Percentiles rank a stretch among this genome's conserved stretches.
phyloP scores from a whole-genome alignment of 2,329 filamentous ascomycete species.

The Alternaria brassicae region DNA sequence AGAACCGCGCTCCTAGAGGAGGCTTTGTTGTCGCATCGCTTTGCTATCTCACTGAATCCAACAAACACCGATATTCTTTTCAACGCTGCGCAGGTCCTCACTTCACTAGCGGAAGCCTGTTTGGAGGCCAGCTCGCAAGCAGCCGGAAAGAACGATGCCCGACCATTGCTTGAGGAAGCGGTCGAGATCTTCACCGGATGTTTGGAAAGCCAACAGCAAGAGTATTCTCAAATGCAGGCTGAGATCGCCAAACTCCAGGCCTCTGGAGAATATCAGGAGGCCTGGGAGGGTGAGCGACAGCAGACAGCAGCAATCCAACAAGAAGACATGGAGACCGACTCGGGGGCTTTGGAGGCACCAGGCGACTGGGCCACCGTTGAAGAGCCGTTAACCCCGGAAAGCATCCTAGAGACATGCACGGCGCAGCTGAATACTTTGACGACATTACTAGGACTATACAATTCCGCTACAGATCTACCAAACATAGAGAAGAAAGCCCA shows the following conservation, averaged over 20 bases:
- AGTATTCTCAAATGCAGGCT: conserved; percentile 52
- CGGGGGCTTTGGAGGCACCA: conserved; percentile 44
- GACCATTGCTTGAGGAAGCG: conserved; percentile 65
- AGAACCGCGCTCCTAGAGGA: conserved; percentile 64
- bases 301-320: conserved; percentile 15
- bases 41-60: conserved; percentile 65
- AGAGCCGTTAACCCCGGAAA: conserved; percentile 68
- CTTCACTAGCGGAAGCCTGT: conserved; percentile 67
- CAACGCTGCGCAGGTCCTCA: conserved; percentile 74
- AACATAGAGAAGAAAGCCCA: conserved; percentile 65
- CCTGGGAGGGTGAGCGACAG: conserved; percentile 24
- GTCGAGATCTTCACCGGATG: conserved; percentile 65
- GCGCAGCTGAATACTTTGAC: conserved; percentile 64
- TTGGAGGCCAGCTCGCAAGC: conserved; percentile 59
- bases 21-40: conserved; percentile 69
- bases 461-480: conserved; percentile 53
- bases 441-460: conserved; percentile 58
- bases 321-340: conserved; percentile 35
- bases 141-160: conserved; percentile 54
- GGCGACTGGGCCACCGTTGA: conserved; percentile 73
- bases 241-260: conserved; percentile 43
- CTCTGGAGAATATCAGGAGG: conserved; percentile 30
- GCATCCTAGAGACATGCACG: conserved; percentile 71
- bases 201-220: conserved; percentile 54
- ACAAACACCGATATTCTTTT: conserved; percentile 73